Evolutionary conservation across 176 grass and related monocot genomes (phyloP).

Genomic region (Phoenix roebelenii): DNA sequence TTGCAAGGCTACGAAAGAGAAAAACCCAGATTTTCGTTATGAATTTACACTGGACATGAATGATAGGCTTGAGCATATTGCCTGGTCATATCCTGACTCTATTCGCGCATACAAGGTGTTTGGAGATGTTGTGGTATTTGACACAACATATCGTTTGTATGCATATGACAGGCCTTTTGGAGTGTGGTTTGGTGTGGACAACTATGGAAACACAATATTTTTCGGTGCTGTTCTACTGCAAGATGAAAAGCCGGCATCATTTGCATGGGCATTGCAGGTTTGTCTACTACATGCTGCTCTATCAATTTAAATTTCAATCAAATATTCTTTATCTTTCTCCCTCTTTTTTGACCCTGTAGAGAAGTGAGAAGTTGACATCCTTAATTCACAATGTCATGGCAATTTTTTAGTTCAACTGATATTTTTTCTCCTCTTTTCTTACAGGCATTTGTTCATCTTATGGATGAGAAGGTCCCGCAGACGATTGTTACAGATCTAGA

Average conservation of each 20-base stretch:
- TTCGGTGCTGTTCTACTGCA: constrained; percentile 31
- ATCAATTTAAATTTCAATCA: no score
- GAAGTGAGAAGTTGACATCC: no score
- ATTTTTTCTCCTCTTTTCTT: constrained; percentile 6
- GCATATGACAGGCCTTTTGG: constrained; percentile 37
- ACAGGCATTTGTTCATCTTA: constrained; percentile 34
- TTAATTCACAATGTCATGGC: no score
- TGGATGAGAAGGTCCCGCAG: constrained; percentile 45
- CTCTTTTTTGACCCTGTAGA: neutral
- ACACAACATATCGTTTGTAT: constrained; percentile 32
- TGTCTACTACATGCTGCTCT: neutral
- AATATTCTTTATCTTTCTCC: neutral
- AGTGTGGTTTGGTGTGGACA: constrained; percentile 43
- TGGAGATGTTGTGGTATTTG: constrained; percentile 48
- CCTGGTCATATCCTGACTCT: constrained; percentile 28
- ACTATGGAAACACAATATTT: constrained; percentile 35
- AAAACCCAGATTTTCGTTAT: constrained; percentile 26
- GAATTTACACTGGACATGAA: constrained; percentile 25
- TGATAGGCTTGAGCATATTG: constrained; percentile 40
- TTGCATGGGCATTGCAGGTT: constrained; percentile 46
- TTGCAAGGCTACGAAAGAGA: constrained; percentile 37
- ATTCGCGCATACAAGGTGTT: constrained; percentile 31
- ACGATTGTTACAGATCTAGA: constrained; percentile 40
- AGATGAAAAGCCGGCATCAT: constrained; percentile 31
- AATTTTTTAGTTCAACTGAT: neutral